These are phyloP conservation scores for Angophora floribunda DNA, from an alignment of 345 rosid genomes.

Conservation along the genomic window DNA sequence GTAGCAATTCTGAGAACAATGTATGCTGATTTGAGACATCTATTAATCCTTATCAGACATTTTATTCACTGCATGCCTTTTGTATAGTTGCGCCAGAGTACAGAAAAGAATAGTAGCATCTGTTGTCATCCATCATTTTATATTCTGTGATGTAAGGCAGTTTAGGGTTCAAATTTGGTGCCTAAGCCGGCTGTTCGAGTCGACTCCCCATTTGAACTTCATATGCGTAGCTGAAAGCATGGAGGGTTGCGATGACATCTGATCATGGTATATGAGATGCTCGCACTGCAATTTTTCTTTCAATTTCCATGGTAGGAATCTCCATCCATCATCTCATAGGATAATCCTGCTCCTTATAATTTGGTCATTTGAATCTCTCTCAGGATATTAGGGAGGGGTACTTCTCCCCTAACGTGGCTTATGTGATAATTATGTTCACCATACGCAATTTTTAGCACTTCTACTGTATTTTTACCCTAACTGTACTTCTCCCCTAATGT, in stretches of 20 bases:
- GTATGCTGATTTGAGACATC: background rate
- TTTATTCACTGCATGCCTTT: background rate
- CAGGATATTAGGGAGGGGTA: background rate
- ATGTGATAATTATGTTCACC: background rate
- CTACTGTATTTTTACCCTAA: too few relatives aligned
- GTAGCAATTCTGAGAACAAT: background rate
- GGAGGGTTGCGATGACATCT: slow-evolving; percentile 89
- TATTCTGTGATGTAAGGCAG: background rate
- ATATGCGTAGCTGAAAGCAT: slow-evolving; percentile 85
- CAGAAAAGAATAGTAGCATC: background rate
- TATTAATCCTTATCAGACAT: background rate
- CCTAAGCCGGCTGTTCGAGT: background rate
- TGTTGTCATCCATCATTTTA: background rate
- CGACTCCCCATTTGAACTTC: slow-evolving; percentile 22
- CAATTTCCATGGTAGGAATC: slow-evolving; percentile 72
- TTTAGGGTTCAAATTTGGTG: background rate
- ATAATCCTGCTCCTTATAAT: background rate
- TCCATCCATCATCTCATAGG: background rate
- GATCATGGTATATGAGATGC: slow-evolving; percentile 85
- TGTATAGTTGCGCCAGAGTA: background rate
- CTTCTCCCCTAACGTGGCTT: background rate
- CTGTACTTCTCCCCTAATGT: background rate
- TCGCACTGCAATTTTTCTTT: slow-evolving; percentile 55
- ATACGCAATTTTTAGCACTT: too few relatives aligned
- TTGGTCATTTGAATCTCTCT: background rate